phyloP scores from a whole-genome alignment of 345 rosid genomes.

The Viola odorata region DNA sequence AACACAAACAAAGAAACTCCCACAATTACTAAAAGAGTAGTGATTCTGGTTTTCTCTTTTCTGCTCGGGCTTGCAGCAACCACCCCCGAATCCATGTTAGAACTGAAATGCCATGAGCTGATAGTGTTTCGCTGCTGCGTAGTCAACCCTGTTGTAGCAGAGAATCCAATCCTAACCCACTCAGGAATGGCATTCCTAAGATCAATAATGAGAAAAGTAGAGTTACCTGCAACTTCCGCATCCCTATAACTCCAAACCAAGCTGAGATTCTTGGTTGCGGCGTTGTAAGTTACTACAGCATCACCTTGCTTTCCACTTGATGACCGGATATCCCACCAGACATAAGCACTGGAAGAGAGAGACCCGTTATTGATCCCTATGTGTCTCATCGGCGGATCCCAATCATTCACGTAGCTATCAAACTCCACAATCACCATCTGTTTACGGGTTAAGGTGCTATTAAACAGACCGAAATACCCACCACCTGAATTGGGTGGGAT shows the following conservation, averaged over 20 bases:
- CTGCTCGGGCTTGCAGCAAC: not conserved
- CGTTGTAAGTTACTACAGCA: no score
- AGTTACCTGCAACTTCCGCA: not conserved
- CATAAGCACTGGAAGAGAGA: no score
- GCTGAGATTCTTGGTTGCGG: no score
- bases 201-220: slow-evolving; percentile 9
- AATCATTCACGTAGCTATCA: no score
- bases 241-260: not conserved
- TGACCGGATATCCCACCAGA: no score
- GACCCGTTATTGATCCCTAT: not conserved
- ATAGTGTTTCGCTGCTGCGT: slow-evolving; percentile 16
- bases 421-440: no score
- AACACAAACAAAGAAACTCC: not conserved
- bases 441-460: no score
- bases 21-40: not conserved
- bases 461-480: not conserved
- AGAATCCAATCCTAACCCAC: slow-evolving; percentile 23
- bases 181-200: slow-evolving; percentile 9
- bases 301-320: no score
- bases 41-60: not conserved
- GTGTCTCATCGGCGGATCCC: not conserved
- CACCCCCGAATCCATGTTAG: not conserved
- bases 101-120: slow-evolving; percentile 24
- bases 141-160: slow-evolving; percentile 7
- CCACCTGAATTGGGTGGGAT: not conserved